These are phyloP conservation scores for Lachancea nothofagi DNA, from an alignment of 805 yeast genomes.

Conservation along the genomic window DNA sequence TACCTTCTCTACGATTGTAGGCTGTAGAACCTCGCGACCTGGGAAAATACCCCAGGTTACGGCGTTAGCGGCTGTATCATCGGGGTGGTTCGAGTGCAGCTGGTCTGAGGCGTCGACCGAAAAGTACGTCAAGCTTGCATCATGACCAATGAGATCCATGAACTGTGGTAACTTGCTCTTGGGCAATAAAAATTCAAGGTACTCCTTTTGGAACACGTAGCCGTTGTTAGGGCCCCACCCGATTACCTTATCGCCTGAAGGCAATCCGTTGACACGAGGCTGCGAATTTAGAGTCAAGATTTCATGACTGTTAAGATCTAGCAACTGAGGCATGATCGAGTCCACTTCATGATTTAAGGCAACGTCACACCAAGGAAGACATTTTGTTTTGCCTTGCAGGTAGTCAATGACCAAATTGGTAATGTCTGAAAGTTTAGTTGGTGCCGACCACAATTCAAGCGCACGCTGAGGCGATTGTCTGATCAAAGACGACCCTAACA, in stretches of 20 bases:
- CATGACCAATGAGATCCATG: conserved; percentile 40
- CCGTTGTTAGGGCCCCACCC: conserved; percentile 98
- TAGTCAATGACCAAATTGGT: conserved; percentile 61
- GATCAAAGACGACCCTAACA: conserved; percentile 71
- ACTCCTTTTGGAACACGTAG: conserved; percentile 90
- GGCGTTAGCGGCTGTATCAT: conserved; percentile 74
- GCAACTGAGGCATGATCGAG: conserved; percentile 51
- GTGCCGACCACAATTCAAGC: conserved; percentile 83
- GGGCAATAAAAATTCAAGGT: conserved; percentile 78
- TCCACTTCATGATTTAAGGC: conserved; percentile 73
- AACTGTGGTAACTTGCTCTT: conserved; percentile 37
- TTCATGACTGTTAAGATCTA: conserved; percentile 59
- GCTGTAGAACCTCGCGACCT: conserved; percentile 89
- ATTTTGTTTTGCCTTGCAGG: conserved; percentile 60
- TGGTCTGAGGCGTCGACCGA: conserved; percentile 58
- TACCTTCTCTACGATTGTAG: conserved; percentile 88
- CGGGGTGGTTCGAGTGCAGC: conserved; percentile 61
- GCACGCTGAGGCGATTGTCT: conserved; percentile 81
- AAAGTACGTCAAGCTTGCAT: conserved; percentile 65
- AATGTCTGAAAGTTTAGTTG: conserved; percentile 54
- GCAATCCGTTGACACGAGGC: conserved; percentile 80
- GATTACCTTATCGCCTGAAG: conserved; percentile 60
- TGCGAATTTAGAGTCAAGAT: conserved; percentile 87
- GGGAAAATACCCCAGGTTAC: conserved; percentile 99
- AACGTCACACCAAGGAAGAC: conserved; percentile 95